phyloP scores from a whole-genome alignment of 106 monocot species.

The Allium sativum region DNA sequence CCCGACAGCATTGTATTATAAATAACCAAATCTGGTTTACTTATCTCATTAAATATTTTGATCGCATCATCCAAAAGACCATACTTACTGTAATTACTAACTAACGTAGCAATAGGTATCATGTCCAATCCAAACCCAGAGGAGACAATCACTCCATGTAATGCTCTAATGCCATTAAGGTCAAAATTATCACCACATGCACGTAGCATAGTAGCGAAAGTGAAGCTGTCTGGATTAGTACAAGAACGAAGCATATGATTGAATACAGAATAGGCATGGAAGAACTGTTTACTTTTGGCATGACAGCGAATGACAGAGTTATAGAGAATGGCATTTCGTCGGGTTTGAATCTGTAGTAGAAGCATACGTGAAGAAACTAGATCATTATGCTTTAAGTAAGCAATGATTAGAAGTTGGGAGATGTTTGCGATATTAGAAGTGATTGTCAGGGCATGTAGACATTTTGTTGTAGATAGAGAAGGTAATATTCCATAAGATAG shows the following conservation, averaged over 20 bases:
- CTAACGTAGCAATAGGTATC: slow-evolving; percentile 22
- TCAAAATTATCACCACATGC: slow-evolving; percentile 36
- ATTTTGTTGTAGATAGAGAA: slow-evolving; percentile 25
- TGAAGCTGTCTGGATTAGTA: slow-evolving; percentile 32
- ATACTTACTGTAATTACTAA: slow-evolving; percentile 36
- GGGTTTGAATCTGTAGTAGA: slow-evolving; percentile 29
- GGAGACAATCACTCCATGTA: slow-evolving; percentile 20
- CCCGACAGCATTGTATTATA: slow-evolving; percentile 47
- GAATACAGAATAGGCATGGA: slow-evolving; percentile 36
- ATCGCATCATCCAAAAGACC: slow-evolving; percentile 22
- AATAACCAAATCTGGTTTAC: slow-evolving; percentile 36
- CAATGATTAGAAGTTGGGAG: slow-evolving; percentile 24
- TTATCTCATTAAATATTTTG: slow-evolving; percentile 25
- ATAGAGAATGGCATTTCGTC: slow-evolving; percentile 23
- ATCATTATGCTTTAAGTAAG: slow-evolving; percentile 26
- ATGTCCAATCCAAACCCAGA: slow-evolving; percentile 22
- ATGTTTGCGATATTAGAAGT: neutral
- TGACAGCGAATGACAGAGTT: slow-evolving; percentile 57
- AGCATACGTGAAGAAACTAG: slow-evolving; percentile 24
- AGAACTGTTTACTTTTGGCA: slow-evolving; percentile 23
- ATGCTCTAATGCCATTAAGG: slow-evolving; percentile 1
- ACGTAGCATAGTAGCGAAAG: slow-evolving; percentile 49
- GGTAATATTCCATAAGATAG: slow-evolving; percentile 1
- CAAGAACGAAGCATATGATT: slow-evolving; percentile 18
- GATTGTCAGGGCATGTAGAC: slow-evolving; percentile 44